Percentiles rank a stretch among this genome's conserved stretches.
Conservation (phyloP, 257 asterid genomes). For the Penstemon barbatus region DNA sequence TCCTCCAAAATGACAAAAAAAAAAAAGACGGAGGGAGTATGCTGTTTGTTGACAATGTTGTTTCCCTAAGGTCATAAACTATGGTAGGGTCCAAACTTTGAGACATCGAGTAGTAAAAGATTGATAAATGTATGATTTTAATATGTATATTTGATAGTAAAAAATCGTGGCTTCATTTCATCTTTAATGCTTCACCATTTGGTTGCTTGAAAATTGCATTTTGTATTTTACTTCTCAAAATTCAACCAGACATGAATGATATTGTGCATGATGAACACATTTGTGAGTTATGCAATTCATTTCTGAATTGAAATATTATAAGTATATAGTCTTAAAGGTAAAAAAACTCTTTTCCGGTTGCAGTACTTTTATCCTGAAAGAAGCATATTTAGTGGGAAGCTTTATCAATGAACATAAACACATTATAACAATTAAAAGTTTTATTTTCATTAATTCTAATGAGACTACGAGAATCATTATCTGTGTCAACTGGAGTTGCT, state of each 20-base stretch:
- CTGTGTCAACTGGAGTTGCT: background rate
- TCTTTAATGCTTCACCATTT: background rate
- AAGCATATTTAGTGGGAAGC: background rate
- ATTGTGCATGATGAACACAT: background rate
- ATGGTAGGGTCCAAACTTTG: too few relatives aligned
- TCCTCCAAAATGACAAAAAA: too few relatives aligned
- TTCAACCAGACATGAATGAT: too few relatives aligned
- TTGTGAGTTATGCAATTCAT: background rate
- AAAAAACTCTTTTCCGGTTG: background rate
- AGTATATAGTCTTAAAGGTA: background rate
- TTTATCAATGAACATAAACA: too few relatives aligned
- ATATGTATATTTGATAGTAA: background rate
- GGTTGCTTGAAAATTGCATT: background rate
- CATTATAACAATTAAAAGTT: background rate
- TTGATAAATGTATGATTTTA: background rate
- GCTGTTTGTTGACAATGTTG: background rate
- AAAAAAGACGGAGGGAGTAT: too few relatives aligned
- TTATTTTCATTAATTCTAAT: background rate
- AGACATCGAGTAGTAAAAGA: background rate
- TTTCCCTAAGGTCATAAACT: background rate
- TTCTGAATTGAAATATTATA: background rate
- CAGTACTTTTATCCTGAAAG: background rate
- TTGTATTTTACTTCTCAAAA: background rate
- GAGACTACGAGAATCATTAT: too few relatives aligned
- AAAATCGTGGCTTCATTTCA: background rate